Percentiles rank a stretch among this genome's conserved stretches.
phyloP scores from a whole-genome alignment of 805 yeast genomes.

The Nakazawaea anatomiae region DNA sequence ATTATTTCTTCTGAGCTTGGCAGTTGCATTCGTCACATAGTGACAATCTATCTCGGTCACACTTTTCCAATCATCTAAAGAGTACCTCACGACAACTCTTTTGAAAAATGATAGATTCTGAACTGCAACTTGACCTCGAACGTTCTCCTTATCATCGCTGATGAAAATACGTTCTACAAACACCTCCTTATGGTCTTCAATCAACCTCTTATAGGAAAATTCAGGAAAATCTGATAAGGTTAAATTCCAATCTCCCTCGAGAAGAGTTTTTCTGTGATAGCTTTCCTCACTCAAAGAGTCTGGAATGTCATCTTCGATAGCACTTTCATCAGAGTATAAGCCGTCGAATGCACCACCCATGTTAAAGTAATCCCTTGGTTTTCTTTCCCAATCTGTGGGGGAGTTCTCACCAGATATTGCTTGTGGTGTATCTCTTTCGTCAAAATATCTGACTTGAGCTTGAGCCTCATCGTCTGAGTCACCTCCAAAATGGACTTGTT shows the following conservation, averaged over 20 bases:
- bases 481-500: constrained; percentile 79
- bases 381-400: constrained; percentile 36
- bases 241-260: constrained; percentile 37
- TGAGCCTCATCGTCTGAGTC: constrained; percentile 47
- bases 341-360: constrained; percentile 21
- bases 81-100: constrained; percentile 62
- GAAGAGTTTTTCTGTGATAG: neutral
- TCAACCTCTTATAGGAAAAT: constrained; percentile 39
- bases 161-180: constrained; percentile 63
- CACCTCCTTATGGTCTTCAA: constrained; percentile 35
- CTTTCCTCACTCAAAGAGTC: constrained; percentile 16
- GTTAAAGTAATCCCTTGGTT: constrained; percentile 22
- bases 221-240: constrained; percentile 35
- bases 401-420: constrained; percentile 67
- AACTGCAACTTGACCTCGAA: constrained; percentile 75
- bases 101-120: constrained; percentile 68
- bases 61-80: constrained; percentile 76
- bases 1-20: constrained; percentile 37
- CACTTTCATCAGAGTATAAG: constrained; percentile 20
- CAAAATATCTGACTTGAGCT: constrained; percentile 67
- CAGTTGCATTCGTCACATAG: constrained; percentile 52
- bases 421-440: constrained; percentile 66
- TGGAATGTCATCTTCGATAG: constrained; percentile 15
- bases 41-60: constrained; percentile 61
- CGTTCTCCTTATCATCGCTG: constrained; percentile 47